These are phyloP conservation scores for Euphorbia tirucalli DNA, from an alignment of 345 rosid genomes.

Conservation along the genomic window DNA sequence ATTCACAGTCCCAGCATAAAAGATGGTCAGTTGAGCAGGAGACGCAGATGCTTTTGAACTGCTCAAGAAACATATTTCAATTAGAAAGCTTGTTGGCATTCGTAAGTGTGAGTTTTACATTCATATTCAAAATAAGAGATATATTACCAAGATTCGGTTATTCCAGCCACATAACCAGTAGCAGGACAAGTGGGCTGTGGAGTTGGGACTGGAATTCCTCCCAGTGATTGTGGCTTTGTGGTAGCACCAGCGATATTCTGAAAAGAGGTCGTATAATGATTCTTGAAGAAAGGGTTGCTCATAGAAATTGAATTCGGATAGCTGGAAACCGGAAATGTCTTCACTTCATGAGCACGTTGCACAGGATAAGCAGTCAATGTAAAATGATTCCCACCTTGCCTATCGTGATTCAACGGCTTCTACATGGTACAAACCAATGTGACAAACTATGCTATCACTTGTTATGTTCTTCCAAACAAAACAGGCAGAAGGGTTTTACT, in stretches of 20 bases:
- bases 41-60: conserved; percentile 44
- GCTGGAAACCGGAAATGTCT: conserved; percentile 38
- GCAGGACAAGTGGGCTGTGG: conserved; percentile 40
- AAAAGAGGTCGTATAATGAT: conserved; percentile 30
- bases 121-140: neutral
- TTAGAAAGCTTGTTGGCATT: conserved; percentile 2
- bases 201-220: no score
- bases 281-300: conserved; percentile 34
- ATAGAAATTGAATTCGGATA: conserved; percentile 27
- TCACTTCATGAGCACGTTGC: conserved; percentile 32
- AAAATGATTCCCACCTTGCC: conserved; percentile 34
- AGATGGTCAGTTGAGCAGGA: conserved; percentile 71
- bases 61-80: conserved; percentile 25
- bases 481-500: no score
- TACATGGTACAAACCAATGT: conserved; percentile 23
- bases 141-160: conserved; percentile 43
- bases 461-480: neutral
- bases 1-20: conserved; percentile 68
- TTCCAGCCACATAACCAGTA: conserved; percentile 34
- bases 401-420: conserved; percentile 36
- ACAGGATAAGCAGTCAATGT: conserved; percentile 31
- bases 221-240: conserved; percentile 36
- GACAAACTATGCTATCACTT: conserved; percentile 17
- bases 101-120: neutral
- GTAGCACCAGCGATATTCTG: no score